Base-by-base conservation (phyloP, 139 green algal genomes). In the Asterochloris sp. region DNA sequence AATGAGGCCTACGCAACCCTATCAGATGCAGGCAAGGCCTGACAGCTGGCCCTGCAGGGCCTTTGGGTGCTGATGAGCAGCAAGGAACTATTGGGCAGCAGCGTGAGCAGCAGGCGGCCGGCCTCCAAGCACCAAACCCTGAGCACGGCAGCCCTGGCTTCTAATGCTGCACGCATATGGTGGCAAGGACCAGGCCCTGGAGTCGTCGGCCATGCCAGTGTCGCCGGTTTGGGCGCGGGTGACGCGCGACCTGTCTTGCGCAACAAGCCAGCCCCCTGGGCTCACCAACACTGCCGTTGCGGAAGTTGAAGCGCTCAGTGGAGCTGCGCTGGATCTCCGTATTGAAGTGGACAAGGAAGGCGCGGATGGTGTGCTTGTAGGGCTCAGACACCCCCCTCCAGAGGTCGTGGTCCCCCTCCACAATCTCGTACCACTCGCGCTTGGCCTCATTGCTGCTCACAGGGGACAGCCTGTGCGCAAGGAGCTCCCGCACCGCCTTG, bases 351-450 rank as follows among this genome's bases (percentile, higher is more conserved):
- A 99, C 91, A 15, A 99, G 89, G 89, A 99, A 99, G 27, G 92
- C 93, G 0, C 97, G 88, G 89, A 99, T 99, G 78, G 95, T 98
- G 88, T 99, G 94, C 90, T 98, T 98, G 94, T 99, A 99, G 13
- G 97, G 92, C 69, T 99, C 94, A 11, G 79, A 91, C 2, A 99
- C 93, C 16, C 93, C 94, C 13, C 87, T 69, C 97, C 97, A 99
- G 80, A 99, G 91, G 24, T 73, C 38, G 79, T 98, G 93, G 12
- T 96, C 85, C 13, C 97, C 97, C 89, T 99, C 96, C 80, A 98
- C 94, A 47, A 99, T 95, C 62, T 83, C 78, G 78, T 96, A 96
- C 95, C 95, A 97, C 84, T 97, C 94, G 9, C 62, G 60, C 87
- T 93, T 94, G 62, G 95, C 95, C 12, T 83, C 91, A 0, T 76